Percentiles rank a stretch among this genome's conserved stretches.
Conservation (phyloP, 345 rosid species). For the Linum tenue region DNA sequence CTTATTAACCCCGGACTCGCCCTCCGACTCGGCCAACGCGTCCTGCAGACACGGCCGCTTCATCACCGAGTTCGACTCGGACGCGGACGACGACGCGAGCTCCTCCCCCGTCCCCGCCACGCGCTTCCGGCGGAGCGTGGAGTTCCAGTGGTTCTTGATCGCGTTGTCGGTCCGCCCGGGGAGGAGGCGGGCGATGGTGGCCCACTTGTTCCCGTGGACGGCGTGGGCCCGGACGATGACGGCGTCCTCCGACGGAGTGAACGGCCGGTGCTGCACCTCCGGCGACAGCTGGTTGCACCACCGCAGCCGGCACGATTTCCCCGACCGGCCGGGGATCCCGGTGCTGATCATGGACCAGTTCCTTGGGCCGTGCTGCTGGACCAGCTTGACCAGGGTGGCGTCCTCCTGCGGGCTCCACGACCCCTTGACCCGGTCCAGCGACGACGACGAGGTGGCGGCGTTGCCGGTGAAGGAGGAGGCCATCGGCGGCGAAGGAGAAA, state of each 20-base stretch:
- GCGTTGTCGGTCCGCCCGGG: constrained; percentile 68
- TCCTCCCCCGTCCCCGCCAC: background rate
- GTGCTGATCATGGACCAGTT: constrained; percentile 62
- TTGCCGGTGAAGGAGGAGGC: background rate
- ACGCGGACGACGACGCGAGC: constrained; percentile 12
- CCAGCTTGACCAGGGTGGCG: constrained; percentile 35
- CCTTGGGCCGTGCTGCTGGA: constrained; percentile 50
- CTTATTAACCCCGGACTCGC: constrained; percentile 25
- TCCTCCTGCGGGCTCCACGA: constrained; percentile 63
- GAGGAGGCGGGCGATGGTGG: constrained; percentile 49
- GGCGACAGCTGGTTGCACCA: constrained; percentile 78
- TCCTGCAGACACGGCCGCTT: constrained; percentile 16
- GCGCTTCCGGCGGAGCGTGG: constrained; percentile 37
- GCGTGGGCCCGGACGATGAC: constrained; percentile 39
- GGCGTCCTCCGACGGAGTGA: constrained; percentile 48
- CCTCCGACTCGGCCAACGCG: constrained; percentile 17
- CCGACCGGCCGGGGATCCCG: constrained; percentile 51
- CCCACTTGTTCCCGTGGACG: constrained; percentile 62
- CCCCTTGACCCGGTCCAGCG: constrained; percentile 37
- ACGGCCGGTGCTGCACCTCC: constrained; percentile 53
- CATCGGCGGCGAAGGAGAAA: background rate
- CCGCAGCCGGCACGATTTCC: constrained; percentile 57
- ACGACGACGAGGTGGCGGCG: background rate
- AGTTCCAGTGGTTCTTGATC: constrained; percentile 65
- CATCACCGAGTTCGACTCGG: constrained; percentile 26